Evolutionary conservation across 495 filamentous ascomycete species (phyloP), one percentile per base, ranked within the genome.

Genomic region (Cryomyces antarcticus): DNA sequence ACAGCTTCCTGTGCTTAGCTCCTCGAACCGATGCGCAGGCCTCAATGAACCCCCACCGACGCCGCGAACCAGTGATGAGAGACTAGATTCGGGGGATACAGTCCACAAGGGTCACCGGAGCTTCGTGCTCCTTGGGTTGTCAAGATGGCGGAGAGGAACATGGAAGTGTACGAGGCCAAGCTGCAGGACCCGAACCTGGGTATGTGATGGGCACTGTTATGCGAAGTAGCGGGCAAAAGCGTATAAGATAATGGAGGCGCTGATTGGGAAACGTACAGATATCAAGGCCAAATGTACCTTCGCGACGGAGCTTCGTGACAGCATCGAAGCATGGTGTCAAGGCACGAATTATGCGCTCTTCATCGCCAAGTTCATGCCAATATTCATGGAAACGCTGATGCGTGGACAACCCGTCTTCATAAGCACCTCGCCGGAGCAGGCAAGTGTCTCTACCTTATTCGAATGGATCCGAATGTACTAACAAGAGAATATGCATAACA

Each of bases 351-450:
- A 96, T 56, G 63, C 71, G 12, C 60, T 64, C 31, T 96, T 96
- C 55, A 69, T 96, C 46, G 70, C 76, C 49, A 82, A 81, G 62
- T 62, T 96, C 50, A 77, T 94, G 63, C 92, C 92, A 10, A 67
- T 92, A n/a, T 84, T 96, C 62, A 69, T 84, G 57, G 12, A 36
- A 13, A 73, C 73, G 48, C 80, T 95, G 30, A 62, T 99, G 33
- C 75, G 78, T 55, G 84, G 85, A 30, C 78, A 79, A 44, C 84
- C 83, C n/a, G 77, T 93, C 33, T 94, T 96, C 59, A 79, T 83
- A 47, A 92, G 78, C 53, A 80, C 75, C 52, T 84, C 81, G 2
- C 70, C 75, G 38, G 89, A 94, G 44, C 17, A 24, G 17, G 17
- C 17, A 24, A 24, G 17, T 24, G 17, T 24, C 17, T 24, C 17